Evolutionary conservation across 2,329 filamentous ascomycete species (phyloP), one percentile per base, ranked within the genome.

Genomic region (Pyrenochaeta sp.): DNA sequence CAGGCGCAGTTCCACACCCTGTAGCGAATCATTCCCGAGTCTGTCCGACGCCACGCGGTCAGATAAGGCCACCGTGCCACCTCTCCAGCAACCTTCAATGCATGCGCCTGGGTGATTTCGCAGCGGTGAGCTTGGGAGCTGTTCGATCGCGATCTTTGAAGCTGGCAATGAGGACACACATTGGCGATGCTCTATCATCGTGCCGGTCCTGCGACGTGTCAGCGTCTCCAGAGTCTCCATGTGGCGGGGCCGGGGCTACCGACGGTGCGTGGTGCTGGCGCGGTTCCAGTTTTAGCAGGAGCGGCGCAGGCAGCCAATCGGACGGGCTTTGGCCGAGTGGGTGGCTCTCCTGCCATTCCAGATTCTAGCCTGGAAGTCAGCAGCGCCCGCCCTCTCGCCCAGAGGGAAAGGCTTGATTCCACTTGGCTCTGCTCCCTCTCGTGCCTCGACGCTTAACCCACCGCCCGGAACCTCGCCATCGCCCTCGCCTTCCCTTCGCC

Each of bases 401-500:
- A 63, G 47, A 48, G 67, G 62, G 65, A 64, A 68, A 63, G 50
- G 44, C 45, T 63, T 66, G 45, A 47, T 47, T 66, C 68, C 68
- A 69, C 68, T 59, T 62, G 56, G 36, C 45, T 47, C 37, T 46
- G 62, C 62, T 65, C 59, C 45, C 45, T 58, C 51, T 34, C 58
- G 58, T 58, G 61, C 64, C 65, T 66, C 61, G 64, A 64, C 63
- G 65, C 62, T 60, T 63, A 65, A 56, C 62, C 42, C 62, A 50
- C 54, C 59, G 50, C 52, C 56, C 46, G 57, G 47, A 32, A 54
- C 54, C 32, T 22, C 36, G 47, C 48, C 44, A 49, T 48, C 27
- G 45, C 45, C 50, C 44, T 45, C 61, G 40, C 57, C 59, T 47
- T 58, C 39, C 53, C 36, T 5, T 19, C 15, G 48, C 57, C 50